Evolutionary conservation across 2,329 filamentous ascomycete genomes (phyloP).

Genomic region (Fusarium humuli): DNA sequence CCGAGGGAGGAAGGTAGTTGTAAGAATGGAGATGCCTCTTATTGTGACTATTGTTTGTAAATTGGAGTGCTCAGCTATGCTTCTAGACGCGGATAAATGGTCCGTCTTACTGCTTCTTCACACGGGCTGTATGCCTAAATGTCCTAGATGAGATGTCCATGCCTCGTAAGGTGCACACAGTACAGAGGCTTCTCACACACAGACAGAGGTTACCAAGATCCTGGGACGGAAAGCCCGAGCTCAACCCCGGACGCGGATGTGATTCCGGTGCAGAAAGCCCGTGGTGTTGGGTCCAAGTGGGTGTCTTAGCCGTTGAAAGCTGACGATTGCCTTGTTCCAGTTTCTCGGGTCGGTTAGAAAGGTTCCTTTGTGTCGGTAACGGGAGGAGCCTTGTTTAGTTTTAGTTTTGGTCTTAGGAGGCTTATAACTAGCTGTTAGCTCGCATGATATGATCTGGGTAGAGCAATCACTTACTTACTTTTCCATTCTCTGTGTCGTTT

Average conservation of each 20-base stretch:
- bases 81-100: slow-evolving; percentile 7
- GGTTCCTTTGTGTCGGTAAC: slow-evolving; percentile 36
- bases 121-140: slow-evolving; percentile 5
- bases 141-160: background rate
- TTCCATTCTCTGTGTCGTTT: too few species aligned
- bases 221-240: slow-evolving; percentile 1
- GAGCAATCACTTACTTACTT: background rate
- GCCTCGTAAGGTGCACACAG: too few species aligned
- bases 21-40: background rate
- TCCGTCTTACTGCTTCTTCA: slow-evolving; percentile 25
- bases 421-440: slow-evolving; percentile 26
- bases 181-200: background rate
- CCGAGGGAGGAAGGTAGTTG: slow-evolving; percentile 16
- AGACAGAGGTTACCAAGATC: slow-evolving; percentile 6
- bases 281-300: slow-evolving; percentile 12
- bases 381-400: slow-evolving; percentile 10
- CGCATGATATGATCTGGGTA: background rate
- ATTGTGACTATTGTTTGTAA: background rate
- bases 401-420: slow-evolving; percentile 1
- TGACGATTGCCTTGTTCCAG: slow-evolving; percentile 23
- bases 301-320: slow-evolving; percentile 1
- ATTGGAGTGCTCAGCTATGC: background rate
- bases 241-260: slow-evolving; percentile 17
- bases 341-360: slow-evolving; percentile 14
- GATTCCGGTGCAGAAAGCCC: slow-evolving; percentile 26